phyloP scores from a whole-genome alignment of 2,329 filamentous ascomycete genomes.

The Cordyceps farinosa region DNA sequence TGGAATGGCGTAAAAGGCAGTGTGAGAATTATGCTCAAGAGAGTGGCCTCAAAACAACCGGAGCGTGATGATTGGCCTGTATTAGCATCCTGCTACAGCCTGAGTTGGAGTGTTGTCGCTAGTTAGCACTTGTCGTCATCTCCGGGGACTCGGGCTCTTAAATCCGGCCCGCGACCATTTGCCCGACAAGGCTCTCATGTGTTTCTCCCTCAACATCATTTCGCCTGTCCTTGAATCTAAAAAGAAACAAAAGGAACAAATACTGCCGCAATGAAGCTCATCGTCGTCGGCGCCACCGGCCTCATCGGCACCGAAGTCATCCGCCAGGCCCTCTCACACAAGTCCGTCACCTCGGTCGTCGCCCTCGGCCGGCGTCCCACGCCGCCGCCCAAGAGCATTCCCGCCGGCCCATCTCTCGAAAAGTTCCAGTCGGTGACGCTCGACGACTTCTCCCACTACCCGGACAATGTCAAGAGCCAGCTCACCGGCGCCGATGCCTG shows the following conservation, averaged over 20 bases:
- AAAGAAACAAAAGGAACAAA: not conserved
- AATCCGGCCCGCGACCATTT: not conserved
- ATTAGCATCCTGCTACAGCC: no score
- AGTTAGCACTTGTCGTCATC: no score
- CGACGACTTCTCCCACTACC: conserved; percentile 39
- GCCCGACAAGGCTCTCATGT: not conserved
- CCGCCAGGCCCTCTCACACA: conserved; percentile 37
- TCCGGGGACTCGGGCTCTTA: no score
- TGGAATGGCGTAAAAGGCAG: no score
- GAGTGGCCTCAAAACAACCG: not conserved
- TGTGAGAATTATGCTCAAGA: no score
- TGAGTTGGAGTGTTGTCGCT: no score
- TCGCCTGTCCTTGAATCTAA: not conserved
- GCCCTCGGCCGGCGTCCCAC: conserved; percentile 39
- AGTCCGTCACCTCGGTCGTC: conserved; percentile 38
- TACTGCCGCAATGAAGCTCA: conserved; percentile 41
- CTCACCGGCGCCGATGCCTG: conserved; percentile 41
- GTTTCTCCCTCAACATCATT: not conserved
- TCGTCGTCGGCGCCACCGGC: conserved; percentile 41
- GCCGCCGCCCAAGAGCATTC: conserved; percentile 24
- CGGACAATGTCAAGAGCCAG: conserved; percentile 36
- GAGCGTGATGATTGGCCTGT: not conserved
- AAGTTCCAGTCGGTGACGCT: conserved; percentile 41
- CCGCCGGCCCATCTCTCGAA: conserved; percentile 24
- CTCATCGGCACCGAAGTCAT: conserved; percentile 42